Evolutionary conservation across 352 stramenopile species (phyloP).

Genomic region (Albugo laibachii): DNA sequence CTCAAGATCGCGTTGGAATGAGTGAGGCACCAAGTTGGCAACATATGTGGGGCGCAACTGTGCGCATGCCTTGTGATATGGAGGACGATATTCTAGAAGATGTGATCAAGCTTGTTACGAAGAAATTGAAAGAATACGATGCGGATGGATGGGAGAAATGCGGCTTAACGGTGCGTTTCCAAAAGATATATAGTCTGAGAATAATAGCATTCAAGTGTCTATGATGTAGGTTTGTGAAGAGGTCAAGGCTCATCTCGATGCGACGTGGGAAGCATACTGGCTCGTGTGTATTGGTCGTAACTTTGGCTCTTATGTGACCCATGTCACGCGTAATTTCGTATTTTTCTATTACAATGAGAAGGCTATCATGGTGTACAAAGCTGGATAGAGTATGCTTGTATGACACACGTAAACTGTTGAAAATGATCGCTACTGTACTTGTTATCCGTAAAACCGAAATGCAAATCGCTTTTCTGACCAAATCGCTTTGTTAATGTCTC

Average conservation of each 20-base stretch:
- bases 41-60: conserved; percentile 74
- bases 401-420: no score
- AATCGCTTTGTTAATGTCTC: no score
- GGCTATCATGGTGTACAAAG: conserved; percentile 73
- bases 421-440: no score
- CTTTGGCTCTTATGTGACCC: conserved; percentile 86
- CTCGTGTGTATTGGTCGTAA: conserved; percentile 80
- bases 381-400: no score
- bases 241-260: conserved; percentile 58
- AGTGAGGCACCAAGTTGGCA: conserved; percentile 64
- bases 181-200: no score
- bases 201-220: no score
- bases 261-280: conserved; percentile 63
- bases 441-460: no score
- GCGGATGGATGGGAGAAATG: conserved; percentile 78
- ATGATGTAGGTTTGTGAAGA: conserved; percentile 44
- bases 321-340: conserved; percentile 83
- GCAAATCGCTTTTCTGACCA: no score
- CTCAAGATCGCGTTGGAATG: conserved; percentile 11
- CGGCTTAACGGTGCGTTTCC: conserved; percentile 20
- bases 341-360: conserved; percentile 86
- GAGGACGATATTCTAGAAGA: conserved; percentile 77
- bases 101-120: conserved; percentile 56
- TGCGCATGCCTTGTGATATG: conserved; percentile 80
- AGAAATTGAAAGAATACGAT: conserved; percentile 33